phyloP scores from a whole-genome alignment of 75 land plant genomes.

The Cryptomeria japonica region DNA sequence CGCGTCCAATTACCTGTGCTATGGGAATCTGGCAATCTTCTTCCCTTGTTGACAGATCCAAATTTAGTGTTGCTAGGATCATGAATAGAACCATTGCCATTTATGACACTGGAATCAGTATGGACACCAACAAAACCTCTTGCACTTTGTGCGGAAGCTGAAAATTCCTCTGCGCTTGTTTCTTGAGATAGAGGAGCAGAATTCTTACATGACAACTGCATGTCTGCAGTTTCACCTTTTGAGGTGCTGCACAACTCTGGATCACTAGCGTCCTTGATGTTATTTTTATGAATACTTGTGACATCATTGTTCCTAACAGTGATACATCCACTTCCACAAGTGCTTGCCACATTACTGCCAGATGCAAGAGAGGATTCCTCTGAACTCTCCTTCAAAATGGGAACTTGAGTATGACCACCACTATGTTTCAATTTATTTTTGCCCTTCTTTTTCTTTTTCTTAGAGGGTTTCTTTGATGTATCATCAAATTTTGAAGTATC shows the following conservation, averaged over 20 bases:
- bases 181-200: background rate
- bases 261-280: background rate
- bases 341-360: slow-evolving; percentile 4
- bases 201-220: background rate
- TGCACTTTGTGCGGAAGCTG: background rate
- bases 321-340: slow-evolving; percentile 4
- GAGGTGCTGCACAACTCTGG: background rate
- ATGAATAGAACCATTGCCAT: background rate
- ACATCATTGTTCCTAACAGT: background rate
- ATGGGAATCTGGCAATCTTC: slow-evolving; percentile 3
- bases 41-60: background rate
- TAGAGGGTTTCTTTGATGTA: slow-evolving; percentile 15
- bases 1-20: background rate
- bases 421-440: slow-evolving; percentile 26
- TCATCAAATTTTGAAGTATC: slow-evolving; percentile 29
- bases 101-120: background rate
- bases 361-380: background rate
- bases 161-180: background rate
- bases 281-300: background rate
- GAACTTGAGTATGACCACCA: background rate
- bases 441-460: slow-evolving; percentile 39
- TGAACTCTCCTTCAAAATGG: background rate
- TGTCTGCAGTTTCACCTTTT: background rate
- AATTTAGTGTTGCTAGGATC: background rate
- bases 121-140: no score